A percentile compares a stretch with the other conserved stretches of the same genome.
These are phyloP conservation scores for Metschnikowia matae DNA, from an alignment of 805 yeast genomes.

Conservation along the genomic window DNA sequence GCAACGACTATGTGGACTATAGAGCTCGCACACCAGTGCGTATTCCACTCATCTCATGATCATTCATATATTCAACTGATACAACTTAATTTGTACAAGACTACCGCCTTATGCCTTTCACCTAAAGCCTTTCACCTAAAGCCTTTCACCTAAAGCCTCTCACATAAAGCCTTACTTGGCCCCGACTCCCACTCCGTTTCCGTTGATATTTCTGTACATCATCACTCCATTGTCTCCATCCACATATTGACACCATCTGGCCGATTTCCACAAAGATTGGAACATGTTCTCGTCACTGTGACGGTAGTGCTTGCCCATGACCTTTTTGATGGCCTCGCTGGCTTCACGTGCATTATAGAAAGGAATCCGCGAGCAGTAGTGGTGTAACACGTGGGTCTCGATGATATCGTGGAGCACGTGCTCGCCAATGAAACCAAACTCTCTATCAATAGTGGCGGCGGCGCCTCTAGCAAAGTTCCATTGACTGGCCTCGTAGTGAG, in stretches of 20 bases:
- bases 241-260: slow-evolving; percentile 66
- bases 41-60: slow-evolving; percentile 52
- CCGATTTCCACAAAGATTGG: slow-evolving; percentile 57
- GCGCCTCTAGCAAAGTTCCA: slow-evolving; percentile 92
- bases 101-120: too few relatives aligned
- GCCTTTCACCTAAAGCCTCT: too few relatives aligned
- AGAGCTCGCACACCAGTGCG: slow-evolving; percentile 46
- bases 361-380: slow-evolving; percentile 78
- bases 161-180: too few relatives aligned
- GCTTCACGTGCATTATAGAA: slow-evolving; percentile 84
- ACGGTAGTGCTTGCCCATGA: slow-evolving; percentile 79
- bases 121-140: too few relatives aligned
- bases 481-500: slow-evolving; percentile 70
- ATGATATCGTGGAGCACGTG: slow-evolving; percentile 83
- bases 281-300: slow-evolving; percentile 70
- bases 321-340: slow-evolving; percentile 71
- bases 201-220: slow-evolving; percentile 62
- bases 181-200: slow-evolving; percentile 19
- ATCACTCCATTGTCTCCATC: slow-evolving; percentile 59
- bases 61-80: neutral
- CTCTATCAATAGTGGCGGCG: slow-evolving; percentile 82
- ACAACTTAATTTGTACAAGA: neutral
- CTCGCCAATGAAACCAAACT: slow-evolving; percentile 75
- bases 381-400: slow-evolving; percentile 88
- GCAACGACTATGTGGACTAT: slow-evolving; percentile 57